These are phyloP conservation scores for Apophysomyces trapeziformis DNA, from an alignment of 371 early-diverging fungal species.

Conservation along the genomic window DNA sequence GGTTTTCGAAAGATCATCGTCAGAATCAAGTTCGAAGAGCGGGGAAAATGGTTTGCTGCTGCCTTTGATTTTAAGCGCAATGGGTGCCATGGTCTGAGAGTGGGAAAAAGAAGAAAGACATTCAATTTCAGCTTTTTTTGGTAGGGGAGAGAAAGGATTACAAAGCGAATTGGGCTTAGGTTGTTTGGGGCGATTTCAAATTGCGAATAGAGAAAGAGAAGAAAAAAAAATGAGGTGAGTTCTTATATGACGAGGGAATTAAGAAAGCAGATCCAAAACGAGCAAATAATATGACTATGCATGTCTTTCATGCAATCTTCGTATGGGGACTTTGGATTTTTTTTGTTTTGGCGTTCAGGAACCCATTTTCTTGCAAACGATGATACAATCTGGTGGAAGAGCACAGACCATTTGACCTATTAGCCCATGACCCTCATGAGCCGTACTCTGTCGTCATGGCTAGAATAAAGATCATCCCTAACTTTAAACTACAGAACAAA, in stretches of 20 bases:
- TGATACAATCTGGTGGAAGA: slow-evolving; percentile 11
- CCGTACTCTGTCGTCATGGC: slow-evolving; percentile 5
- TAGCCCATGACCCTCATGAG: slow-evolving; percentile 11
- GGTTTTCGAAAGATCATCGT: slow-evolving; percentile 73
- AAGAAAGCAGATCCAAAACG: neutral
- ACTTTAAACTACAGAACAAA: neutral
- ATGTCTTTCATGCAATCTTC: neutral
- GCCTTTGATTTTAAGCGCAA: slow-evolving; percentile 73
- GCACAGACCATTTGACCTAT: slow-evolving; percentile 9
- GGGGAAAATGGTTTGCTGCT: slow-evolving; percentile 65
- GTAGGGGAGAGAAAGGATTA: neutral
- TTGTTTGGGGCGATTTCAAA: slow-evolving; percentile 6
- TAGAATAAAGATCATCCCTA: neutral
- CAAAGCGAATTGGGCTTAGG: slow-evolving; percentile 7
- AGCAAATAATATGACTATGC: neutral
- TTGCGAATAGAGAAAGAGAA: neutral
- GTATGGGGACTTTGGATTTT: neutral
- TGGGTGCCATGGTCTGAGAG: slow-evolving; percentile 63
- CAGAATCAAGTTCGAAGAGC: slow-evolving; percentile 66
- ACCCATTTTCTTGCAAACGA: neutral
- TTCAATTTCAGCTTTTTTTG: neutral
- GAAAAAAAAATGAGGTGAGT: slow-evolving; percentile 8
- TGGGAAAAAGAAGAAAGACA: slow-evolving; percentile 6
- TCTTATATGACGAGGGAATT: neutral
- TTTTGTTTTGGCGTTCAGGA: neutral